Evolutionary conservation across 2,329 filamentous ascomycete genomes (phyloP), one percentile per base, ranked within the genome.

Genomic region (Thielaviopsis populi): DNA sequence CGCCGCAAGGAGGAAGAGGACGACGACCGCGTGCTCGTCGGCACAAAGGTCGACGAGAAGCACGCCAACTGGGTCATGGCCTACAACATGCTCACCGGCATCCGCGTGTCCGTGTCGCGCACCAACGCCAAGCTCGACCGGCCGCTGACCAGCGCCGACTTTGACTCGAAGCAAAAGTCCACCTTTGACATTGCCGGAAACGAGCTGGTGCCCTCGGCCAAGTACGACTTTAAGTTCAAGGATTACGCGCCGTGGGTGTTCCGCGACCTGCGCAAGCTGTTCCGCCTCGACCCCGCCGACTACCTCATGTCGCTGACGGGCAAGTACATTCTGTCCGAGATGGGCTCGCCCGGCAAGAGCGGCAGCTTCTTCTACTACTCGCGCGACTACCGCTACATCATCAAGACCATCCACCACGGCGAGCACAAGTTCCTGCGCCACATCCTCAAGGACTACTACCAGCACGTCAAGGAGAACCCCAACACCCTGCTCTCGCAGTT

Each of bases 151-250:
- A 87, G 94, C 73, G 89, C 86, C 68, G 94, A 99, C 77, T 99
- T 99, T 76, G 83, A 90, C 67, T 87, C 89, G 68, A 91, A 89
- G 76, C 90, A 97, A 75, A 99, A 99, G 78, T 96, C 95, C 72
- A 96, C 91, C 58, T 99, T 99, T 79, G 50, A 65, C 71, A 91
- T 88, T 72, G 95, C 91, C 68, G 94, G 94, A 68, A 96, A 96
- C 74, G 94, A 99, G 78, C 79, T 99, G 73, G 95, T 95, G 4
- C 94, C 94, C 24, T 96, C 92, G 67, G 91, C 94, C 69, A 97
- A 99, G 76, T 99, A 99, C 78, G 94, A 99, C 77, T 99, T 99
- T 84, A 99, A 99, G 75, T 99, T 99, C 81, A 99, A 99, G 78
- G 94, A 99, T 76, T 99, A 99, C 75, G 92, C 92, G n/a, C 94